Percentiles rank a stretch among this genome's conserved stretches.
Conservation (phyloP, 805 yeast genomes). For the Ogataea nakhonphanomensis region DNA sequence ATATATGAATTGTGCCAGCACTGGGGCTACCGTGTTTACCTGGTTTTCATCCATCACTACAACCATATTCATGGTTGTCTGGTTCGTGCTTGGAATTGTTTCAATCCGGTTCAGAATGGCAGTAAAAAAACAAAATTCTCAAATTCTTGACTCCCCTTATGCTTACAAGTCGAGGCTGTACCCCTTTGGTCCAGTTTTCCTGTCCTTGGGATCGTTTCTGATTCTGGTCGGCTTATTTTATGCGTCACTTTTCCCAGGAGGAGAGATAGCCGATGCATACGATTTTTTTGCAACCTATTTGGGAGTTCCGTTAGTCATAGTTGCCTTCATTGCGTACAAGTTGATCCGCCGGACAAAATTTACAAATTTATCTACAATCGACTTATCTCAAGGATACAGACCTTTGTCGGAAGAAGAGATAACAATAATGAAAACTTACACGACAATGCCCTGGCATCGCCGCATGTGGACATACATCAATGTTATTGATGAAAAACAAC, state of each 20-base stretch:
- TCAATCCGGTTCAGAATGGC: constrained; percentile 21
- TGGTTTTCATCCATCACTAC: constrained; percentile 15
- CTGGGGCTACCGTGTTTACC: constrained; percentile 11
- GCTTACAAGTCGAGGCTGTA: constrained; percentile 12
- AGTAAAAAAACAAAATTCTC: constrained; percentile 6
- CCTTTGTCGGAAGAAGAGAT: constrained; percentile 9
- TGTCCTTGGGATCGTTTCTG: constrained; percentile 10
- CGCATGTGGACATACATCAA: constrained; percentile 11
- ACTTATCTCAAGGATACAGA: constrained; percentile 11
- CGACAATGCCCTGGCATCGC: constrained; percentile 10
- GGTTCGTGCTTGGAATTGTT: constrained; percentile 22
- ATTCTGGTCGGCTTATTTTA: constrained; percentile 9
- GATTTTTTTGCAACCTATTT: constrained; percentile 12
- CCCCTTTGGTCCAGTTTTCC: constrained; percentile 10
- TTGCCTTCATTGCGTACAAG: constrained; percentile 9
- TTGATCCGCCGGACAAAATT: constrained; percentile 5
- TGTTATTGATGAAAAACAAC: constrained; percentile 9
- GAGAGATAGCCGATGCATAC: constrained; percentile 11
- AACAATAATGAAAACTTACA: constrained; percentile 7
- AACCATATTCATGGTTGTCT: constrained; percentile 46
- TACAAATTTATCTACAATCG: constrained; percentile 7
- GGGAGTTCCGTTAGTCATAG: constrained; percentile 9
- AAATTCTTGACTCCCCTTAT: constrained; percentile 8
- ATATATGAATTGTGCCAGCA: constrained; percentile 13
- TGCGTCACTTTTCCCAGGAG: constrained; percentile 12